phyloP scores from a whole-genome alignment of 2,329 filamentous ascomycete genomes.

The Graphiopsis chlorocephala region DNA sequence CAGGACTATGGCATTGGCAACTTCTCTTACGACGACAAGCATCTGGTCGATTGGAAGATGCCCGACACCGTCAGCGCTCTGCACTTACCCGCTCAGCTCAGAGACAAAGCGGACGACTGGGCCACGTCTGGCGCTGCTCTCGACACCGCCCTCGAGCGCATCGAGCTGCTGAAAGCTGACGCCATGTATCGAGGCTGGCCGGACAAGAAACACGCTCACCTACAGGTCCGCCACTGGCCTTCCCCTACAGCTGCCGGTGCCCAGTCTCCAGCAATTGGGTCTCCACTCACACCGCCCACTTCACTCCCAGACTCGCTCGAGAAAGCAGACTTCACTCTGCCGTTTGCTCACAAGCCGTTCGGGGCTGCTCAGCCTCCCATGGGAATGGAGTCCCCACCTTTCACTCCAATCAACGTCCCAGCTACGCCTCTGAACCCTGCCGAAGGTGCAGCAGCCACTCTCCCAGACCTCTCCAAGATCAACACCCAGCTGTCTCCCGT shows the following conservation, averaged over 20 bases:
- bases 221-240: slow-evolving; percentile 14
- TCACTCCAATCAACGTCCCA: slow-evolving; percentile 28
- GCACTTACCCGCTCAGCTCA: slow-evolving; percentile 37
- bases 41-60: slow-evolving; percentile 40
- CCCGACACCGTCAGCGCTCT: slow-evolving; percentile 34
- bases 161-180: slow-evolving; percentile 33
- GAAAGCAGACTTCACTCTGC: slow-evolving; percentile 6
- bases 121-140: slow-evolving; percentile 46
- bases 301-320: slow-evolving; percentile 9
- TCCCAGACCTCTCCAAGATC: slow-evolving; percentile 21
- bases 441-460: slow-evolving; percentile 5
- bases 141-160: slow-evolving; percentile 39
- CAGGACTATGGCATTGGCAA: slow-evolving; percentile 30
- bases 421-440: slow-evolving; percentile 21
- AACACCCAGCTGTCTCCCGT: slow-evolving; percentile 22
- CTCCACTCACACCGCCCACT: slow-evolving; percentile 19
- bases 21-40: slow-evolving; percentile 36
- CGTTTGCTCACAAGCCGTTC: neutral
- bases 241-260: slow-evolving; percentile 20
- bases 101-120: slow-evolving; percentile 36
- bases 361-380: neutral
- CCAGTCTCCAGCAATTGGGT: slow-evolving; percentile 19
- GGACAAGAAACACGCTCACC: slow-evolving; percentile 19
- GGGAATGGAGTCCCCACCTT: slow-evolving; percentile 33
- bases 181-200: slow-evolving; percentile 34